phyloP scores from a whole-genome alignment of 495 filamentous ascomycete species.

The Aspergillus baeticus region DNA sequence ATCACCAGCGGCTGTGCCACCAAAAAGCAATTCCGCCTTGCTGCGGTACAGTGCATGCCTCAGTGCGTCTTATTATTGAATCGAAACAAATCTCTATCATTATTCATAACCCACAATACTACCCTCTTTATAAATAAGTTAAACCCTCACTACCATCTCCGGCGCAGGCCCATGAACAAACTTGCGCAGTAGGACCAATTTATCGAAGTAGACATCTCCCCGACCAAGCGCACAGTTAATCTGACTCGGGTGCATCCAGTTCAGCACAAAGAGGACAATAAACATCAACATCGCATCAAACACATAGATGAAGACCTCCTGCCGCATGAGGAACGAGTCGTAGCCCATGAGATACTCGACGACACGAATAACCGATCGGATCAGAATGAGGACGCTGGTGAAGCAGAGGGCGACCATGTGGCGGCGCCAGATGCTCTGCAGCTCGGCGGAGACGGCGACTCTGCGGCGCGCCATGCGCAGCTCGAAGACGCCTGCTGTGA shows the following conservation, averaged over 20 bases:
- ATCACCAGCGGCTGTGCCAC: too few species aligned
- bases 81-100: too few species aligned
- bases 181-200: slow-evolving; percentile 15
- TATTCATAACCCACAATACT: too few species aligned
- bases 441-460: slow-evolving; percentile 20
- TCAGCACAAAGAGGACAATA: slow-evolving; percentile 48
- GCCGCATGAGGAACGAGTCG: slow-evolving; percentile 46
- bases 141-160: slow-evolving; percentile 8
- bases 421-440: slow-evolving; percentile 44
- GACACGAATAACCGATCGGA: slow-evolving; percentile 60
- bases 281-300: slow-evolving; percentile 65
- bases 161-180: slow-evolving; percentile 10
- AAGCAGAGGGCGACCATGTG: slow-evolving; percentile 54
- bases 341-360: slow-evolving; percentile 61
- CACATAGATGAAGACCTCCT: slow-evolving; percentile 62
- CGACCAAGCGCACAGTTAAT: slow-evolving; percentile 25
- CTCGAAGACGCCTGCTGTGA: slow-evolving; percentile 44
- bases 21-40: too few species aligned
- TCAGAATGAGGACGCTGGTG: slow-evolving; percentile 53
- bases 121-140: too few species aligned
- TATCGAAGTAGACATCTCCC: slow-evolving; percentile 16
- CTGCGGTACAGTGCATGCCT: too few species aligned
- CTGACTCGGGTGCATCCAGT: slow-evolving; percentile 33
- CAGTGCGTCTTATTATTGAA: too few species aligned
- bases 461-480: slow-evolving; percentile 27